These are phyloP conservation scores for Aspergillus fischeri DNA, from an alignment of 2,329 filamentous ascomycete genomes.

Conservation along the genomic window DNA sequence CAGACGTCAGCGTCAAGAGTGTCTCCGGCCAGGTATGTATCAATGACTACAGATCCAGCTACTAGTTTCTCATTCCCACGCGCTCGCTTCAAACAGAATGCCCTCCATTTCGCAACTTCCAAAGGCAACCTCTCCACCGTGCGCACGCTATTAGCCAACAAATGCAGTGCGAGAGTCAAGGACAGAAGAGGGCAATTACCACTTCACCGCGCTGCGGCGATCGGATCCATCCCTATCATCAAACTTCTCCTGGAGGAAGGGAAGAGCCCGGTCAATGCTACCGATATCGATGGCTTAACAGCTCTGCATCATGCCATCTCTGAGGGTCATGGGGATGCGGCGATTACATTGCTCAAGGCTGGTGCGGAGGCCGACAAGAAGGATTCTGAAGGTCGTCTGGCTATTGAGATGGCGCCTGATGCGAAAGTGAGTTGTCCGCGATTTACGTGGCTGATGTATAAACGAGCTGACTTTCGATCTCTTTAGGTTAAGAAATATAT, in stretches of 20 bases:
- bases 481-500: conserved; percentile 70
- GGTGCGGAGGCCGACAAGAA: conserved; percentile 79
- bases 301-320: conserved; percentile 73
- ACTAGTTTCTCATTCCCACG: not conserved
- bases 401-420: conserved; percentile 82
- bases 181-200: conserved; percentile 87
- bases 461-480: conserved; percentile 3
- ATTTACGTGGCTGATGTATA: not conserved
- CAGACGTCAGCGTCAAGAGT: conserved; percentile 44
- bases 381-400: conserved; percentile 64
- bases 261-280: conserved; percentile 75
- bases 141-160: conserved; percentile 68
- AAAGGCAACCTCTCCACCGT: conserved; percentile 84
- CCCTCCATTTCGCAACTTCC: conserved; percentile 85
- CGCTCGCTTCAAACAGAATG: conserved; percentile 54
- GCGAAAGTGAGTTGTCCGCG: conserved; percentile 58
- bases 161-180: conserved; percentile 73
- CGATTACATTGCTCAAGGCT: conserved; percentile 74
- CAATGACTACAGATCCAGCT: not conserved
- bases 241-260: conserved; percentile 70
- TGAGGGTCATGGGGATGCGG: conserved; percentile 69
- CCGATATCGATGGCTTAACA: conserved; percentile 78
- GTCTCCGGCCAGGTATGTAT: conserved; percentile 38
- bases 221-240: conserved; percentile 84
- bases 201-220: conserved; percentile 84